Evolutionary conservation across 2,329 filamentous ascomycete species (phyloP), one percentile per base, ranked within the genome.

Genomic region (Ophiosphaerella korrae): DNA sequence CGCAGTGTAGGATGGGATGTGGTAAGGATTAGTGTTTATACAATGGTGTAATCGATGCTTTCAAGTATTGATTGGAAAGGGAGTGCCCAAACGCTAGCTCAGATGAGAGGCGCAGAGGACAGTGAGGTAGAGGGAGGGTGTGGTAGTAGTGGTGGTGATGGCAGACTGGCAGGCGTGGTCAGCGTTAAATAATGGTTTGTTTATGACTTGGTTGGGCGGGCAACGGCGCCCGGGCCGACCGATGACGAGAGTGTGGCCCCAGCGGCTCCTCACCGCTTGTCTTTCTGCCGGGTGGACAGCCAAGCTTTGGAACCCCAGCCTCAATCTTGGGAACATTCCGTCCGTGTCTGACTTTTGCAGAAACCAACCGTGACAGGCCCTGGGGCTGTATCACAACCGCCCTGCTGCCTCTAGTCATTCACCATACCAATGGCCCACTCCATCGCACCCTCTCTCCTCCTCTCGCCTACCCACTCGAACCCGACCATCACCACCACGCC

Each of bases 41-140:
- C 67, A 69, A 61, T 69, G 64, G 24, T 66, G 64, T 72, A 72
- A 72, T 68, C 64, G 64, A 73, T 74, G 71, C 63, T 70, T 55
- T 53, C 57, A 63, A 68, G 70, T 72, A 73, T 70, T 66, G 68
- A 73, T 74, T 72, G 52, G 57, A 62, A 64, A 53, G 62, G 54
- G 57, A 57, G 66, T 57, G 53, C 52, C 42, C 58, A 6, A 8
- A 29, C 26, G 42, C 48, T 57, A 53, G 50, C 40, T 48, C 52
- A 49, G 43, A 52, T 42, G 47, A 46, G 59, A 55, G 51, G 58
- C 46, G 53, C 44, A 48, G 57, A 54, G 58, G 50, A 49, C 7
- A 48, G 51, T 48, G 49, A 50, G 47, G 54, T 41, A 39, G 39
- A 50, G 26, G 51, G 34, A 42, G 55, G 37, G 53, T 58, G 58